Evolutionary conservation across 2,329 filamentous ascomycete genomes (phyloP).

Genomic region (Curvularia eragrostidis): DNA sequence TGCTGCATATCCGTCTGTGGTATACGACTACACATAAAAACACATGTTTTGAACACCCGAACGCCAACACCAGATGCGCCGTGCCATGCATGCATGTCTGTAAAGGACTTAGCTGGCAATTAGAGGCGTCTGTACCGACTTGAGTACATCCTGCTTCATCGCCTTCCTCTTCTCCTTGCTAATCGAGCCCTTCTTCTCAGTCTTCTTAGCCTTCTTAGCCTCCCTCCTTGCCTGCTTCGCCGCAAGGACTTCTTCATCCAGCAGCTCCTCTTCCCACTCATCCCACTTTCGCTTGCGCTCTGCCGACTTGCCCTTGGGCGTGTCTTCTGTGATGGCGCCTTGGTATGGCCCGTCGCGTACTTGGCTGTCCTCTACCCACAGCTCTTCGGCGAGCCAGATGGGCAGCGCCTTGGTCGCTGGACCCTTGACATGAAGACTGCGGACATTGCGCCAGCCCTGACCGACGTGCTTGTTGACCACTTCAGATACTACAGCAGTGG

Average conservation of each 20-base stretch:
- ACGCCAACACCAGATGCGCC: slow-evolving; percentile 28
- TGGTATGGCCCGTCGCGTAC: slow-evolving; percentile 64
- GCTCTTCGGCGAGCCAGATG: slow-evolving; percentile 91
- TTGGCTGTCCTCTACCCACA: slow-evolving; percentile 82
- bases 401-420: slow-evolving; percentile 86
- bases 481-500: slow-evolving; percentile 67
- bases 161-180: slow-evolving; percentile 58
- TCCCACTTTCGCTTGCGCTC: slow-evolving; percentile 50
- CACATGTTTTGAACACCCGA: slow-evolving; percentile 30
- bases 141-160: slow-evolving; percentile 57
- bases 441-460: slow-evolving; percentile 86
- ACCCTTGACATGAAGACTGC: slow-evolving; percentile 87
- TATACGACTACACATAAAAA: slow-evolving; percentile 24
- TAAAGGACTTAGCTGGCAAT: slow-evolving; percentile 25
- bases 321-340: slow-evolving; percentile 35
- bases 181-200: slow-evolving; percentile 40
- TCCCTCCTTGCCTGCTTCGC: slow-evolving; percentile 47
- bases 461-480: slow-evolving; percentile 82
- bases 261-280: slow-evolving; percentile 48
- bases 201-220: slow-evolving; percentile 60
- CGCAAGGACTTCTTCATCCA: slow-evolving; percentile 44
- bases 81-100: slow-evolving; percentile 16
- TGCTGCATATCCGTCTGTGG: slow-evolving; percentile 10
- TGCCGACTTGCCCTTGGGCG: slow-evolving; percentile 31
- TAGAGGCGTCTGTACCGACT: slow-evolving; percentile 50